Evolutionary conservation across 352 stramenopile genomes (phyloP), one percentile per base, ranked within the genome.

Genomic region (Phytophthora pluvialis): DNA sequence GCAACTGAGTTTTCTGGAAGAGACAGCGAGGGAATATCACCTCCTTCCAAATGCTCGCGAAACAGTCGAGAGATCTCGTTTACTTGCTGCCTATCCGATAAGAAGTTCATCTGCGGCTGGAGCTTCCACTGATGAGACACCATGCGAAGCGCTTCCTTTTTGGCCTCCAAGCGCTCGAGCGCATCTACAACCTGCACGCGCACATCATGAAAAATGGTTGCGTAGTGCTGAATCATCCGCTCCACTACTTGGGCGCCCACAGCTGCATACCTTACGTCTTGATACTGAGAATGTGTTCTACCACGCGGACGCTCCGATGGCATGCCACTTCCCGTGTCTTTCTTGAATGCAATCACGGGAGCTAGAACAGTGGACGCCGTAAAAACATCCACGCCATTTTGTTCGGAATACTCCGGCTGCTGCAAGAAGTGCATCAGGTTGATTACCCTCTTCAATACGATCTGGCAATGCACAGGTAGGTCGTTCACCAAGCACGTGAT

Each of bases 401-500:
- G 62, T 49, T 78, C 55, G 15, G 78, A 67, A 60, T 95, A 72
- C 15, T 91, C 80, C 2, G 80, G 72, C 1, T 81, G 71, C 32
- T 88, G 77, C 28, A 95, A 54, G 18, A 90, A 81, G 31, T 90
- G 67, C 73, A 94, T 83, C 26, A 92, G 58, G 31, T 72, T 72
- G 35, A 90, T 87, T 49, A 94, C 64, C 28, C 81, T 76, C 29
- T 94, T 88, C 16, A 95, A 67, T 21, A 89, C 78, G 38, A 91
- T 75, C 56, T 92, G 88, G 72, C 72, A 89, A 49, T 82, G 79
- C 1, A 79, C 59, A 11, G 87, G 81, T 18, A 95, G 56, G 40
- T 91, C 81, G 16, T 93, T 84, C n/a, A 95, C 81, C 38, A 95
- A 70, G 50, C 81, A 91, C 10, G 80, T 83, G 54, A 95, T 86